Evolutionary conservation across 768 basidiomycete species (phyloP).

Genomic region (Russula griseocarnosa): DNA sequence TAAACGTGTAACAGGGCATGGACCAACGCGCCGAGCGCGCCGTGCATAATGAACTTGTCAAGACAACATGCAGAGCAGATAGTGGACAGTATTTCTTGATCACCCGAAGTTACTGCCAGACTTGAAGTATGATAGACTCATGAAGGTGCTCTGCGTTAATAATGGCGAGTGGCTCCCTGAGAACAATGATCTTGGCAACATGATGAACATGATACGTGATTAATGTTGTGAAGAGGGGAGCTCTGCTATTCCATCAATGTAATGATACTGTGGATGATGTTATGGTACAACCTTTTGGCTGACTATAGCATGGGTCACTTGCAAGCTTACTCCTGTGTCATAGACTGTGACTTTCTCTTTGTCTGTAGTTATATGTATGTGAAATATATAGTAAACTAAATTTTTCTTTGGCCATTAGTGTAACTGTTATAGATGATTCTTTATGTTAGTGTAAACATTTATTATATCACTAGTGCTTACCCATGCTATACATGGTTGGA

Average conservation of each 20-base stretch:
- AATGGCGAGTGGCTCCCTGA: slow-evolving; percentile 93
- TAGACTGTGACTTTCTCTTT: too few relatives aligned
- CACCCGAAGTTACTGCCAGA: slow-evolving; percentile 94
- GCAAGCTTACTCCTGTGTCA: too few relatives aligned
- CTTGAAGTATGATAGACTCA: slow-evolving; percentile 81
- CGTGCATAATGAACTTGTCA: slow-evolving; percentile 94
- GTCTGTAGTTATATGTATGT: too few relatives aligned
- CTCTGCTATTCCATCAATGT: slow-evolving; percentile 3
- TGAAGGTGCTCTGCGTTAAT: slow-evolving; percentile 93
- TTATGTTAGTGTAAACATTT: too few relatives aligned
- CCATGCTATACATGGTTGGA: too few relatives aligned
- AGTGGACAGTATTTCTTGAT: slow-evolving; percentile 99
- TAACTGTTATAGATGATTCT: too few relatives aligned
- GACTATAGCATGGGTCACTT: too few relatives aligned
- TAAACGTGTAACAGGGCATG: slow-evolving; percentile 64
- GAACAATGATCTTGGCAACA: slow-evolving; percentile 57
- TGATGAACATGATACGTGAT: slow-evolving; percentile 46
- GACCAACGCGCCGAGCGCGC: slow-evolving; percentile 90
- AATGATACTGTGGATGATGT: background rate
- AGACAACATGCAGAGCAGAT: slow-evolving; percentile 85
- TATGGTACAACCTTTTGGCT: too few relatives aligned
- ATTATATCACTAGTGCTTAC: too few relatives aligned
- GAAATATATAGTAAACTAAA: too few relatives aligned
- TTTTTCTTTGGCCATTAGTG: too few relatives aligned
- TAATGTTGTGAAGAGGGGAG: slow-evolving; percentile 6